A percentile compares a stretch with the other conserved stretches of the same genome.
Evolutionary conservation across 2,329 filamentous ascomycete species (phyloP).

Genomic region (Fusarium circinatum): DNA sequence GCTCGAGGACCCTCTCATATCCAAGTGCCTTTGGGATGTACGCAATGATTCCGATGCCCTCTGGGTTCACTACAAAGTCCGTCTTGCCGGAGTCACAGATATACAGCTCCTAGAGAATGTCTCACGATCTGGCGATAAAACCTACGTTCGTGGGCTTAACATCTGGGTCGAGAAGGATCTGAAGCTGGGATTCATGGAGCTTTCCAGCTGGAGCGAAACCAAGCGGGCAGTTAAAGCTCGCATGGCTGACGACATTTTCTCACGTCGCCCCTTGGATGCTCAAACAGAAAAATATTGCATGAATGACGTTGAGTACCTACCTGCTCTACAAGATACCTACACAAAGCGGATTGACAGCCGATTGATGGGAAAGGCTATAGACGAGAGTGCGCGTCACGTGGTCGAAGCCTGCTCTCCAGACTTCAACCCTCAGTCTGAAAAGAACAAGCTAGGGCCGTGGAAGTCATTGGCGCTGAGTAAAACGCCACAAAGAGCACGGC

Average conservation of each 20-base stretch:
- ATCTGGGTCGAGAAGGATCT: background rate
- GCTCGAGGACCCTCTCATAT: background rate
- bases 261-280: background rate
- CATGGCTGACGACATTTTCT: background rate
- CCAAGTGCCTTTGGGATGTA: background rate
- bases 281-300: background rate
- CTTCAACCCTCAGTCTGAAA: background rate
- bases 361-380: too few species aligned
- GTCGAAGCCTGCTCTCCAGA: background rate
- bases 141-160: background rate
- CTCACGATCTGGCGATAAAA: accelerated
- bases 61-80: background rate
- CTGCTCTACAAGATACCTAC: background rate
- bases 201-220: background rate
- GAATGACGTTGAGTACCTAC: background rate
- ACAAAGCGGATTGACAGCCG: background rate
- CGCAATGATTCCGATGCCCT: background rate
- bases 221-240: background rate
- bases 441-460: background rate
- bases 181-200: accelerated
- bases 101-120: background rate
- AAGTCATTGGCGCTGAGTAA: too few species aligned
- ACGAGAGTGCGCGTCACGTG: background rate
- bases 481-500: too few species aligned
- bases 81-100: accelerated